Base-by-base conservation (phyloP, 1,139 yeast genomes). In the Wickerhamiella infanticola region DNA sequence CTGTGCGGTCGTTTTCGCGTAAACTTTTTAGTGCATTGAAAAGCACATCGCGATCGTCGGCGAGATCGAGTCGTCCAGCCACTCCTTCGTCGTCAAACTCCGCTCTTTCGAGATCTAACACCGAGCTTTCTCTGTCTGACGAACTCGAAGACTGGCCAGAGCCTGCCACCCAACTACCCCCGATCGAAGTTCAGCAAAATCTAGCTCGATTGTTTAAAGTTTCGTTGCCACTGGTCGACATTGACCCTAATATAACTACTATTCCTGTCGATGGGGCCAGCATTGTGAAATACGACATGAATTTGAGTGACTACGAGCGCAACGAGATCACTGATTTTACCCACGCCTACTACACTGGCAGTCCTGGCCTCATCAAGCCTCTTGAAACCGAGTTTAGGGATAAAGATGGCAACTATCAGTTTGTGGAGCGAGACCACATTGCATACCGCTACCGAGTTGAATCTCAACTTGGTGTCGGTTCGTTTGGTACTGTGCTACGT, bases 401-500 rank as follows among this genome's bases (percentile, higher is more conserved):
- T 58, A 61, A 62, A 3, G 64, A 72, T 9, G 83, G 85, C 2
- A 82, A 82, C 56, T 79, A 81, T 54, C 66, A 68, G 5, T 67
- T 77, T 1, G 58, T 67, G 1, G 62, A 65, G 1, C 74, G 80
- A 4, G 95, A 84, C 56, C 95, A 85, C 55, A 73, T 85, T 42
- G 81, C 79, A 46, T 85, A 78, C 59, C 64, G 94, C 38, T 85
- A 79, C 57, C 79, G 82, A 52, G 75, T 83, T 5, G 50, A 72
- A 31, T 62, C 68, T 2, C 64, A 69, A 3, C 65, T 85, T 18
- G 95, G 95, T 0, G 77, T 73, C 48, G 95, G 95, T 3, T 78
- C 90, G 33, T 85, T 85, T 67, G 95, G 95, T 0, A 78, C 77
- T 49, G 95, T 85, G 3, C 65, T 82, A 7, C 69, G 74, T 48